Base-by-base conservation (phyloP, 2,329 filamentous ascomycete species). In the Phialophora tarda region DNA sequence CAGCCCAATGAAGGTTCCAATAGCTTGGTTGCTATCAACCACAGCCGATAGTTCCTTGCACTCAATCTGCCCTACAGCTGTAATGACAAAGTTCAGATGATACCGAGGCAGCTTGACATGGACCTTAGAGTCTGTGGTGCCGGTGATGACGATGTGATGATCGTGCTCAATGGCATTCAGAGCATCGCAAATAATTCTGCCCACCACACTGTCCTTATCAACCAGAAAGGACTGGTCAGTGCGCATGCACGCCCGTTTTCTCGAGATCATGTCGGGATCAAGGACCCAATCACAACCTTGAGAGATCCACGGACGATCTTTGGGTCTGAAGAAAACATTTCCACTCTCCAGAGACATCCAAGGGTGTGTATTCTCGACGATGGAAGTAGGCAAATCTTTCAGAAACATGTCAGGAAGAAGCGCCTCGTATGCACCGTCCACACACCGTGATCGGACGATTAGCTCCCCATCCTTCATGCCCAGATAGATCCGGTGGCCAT, bases 1-100 rank as follows among this genome's bases (percentile, higher is more conserved):
- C 0, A 88, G 76, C 0, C 86, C 86, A 34, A 82, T 71, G 4
- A 87, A 74, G 0, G 83, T 81, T 0, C 78, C 82, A 1, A 86
- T 71, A 1, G 73, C 71, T 68, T 87, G 85, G 11, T 78, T 30
- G 0, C 66, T 14, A 67, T 86, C 83, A 1, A 89, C 41, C 21
- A 65, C 48, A 23, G 64, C 60, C 34, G 63, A 60, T 28, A 73
- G 63, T 57, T 71, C 64, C 50, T 63, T 62, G 50, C 62, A 66
- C 17, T 69, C 41, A 12, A 72, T 21, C 32, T 64, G 26, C 17
- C 69, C 62, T 34, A 47, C 7, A 1, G 21, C 41, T 24, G 12
- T 60, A 38, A 23, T 44, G 58, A 23, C 26, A 23, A 51, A 60
- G 58, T 32, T 77, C 0, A 88, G 74, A 4, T 80, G 78, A 0